Base-by-base conservation (phyloP, 805 yeast species). In the Candida oleophila region DNA sequence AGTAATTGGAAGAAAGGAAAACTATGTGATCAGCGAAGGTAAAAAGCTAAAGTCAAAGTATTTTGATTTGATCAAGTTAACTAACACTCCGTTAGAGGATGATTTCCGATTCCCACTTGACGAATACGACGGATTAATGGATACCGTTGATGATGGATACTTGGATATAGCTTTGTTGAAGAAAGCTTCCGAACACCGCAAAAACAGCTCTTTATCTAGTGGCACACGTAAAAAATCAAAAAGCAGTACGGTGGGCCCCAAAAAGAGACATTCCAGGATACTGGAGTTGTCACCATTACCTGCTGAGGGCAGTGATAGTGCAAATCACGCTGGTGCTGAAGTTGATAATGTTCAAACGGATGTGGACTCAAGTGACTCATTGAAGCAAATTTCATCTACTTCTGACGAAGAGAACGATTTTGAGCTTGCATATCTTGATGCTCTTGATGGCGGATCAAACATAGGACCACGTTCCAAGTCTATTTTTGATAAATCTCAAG, bases 1-100 rank as follows among this genome's bases (percentile, higher is more conserved):
- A 2, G 76, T 85, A 11, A 75, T 87, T 48, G 87, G 88, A 2
- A 73, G 82, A 49, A 84, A 84, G 49, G 94, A 86, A 56, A 75
- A 76, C 7, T 71, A 73, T 48, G 61, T 78, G 12, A 62, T 75
- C 25, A 60, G 63, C 25, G 69, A 71, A 45, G 76, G 77, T 1
- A 66, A 68, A 21, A 60, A 60, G 22, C 59, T 74, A 47, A 68
- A 70, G 49, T 54, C 51, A 30, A 57, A 53, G 39, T 68, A 62
- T 40, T 52, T 55, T 40, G 53, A 55, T 21, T 41, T 64, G n/a
- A 51, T 68, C 33, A 53, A 57, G 15, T 56, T 52, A 14, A 59
- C 69, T 1, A 46, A 54, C 14, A 57, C 62, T 1, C 55, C 56
- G 2, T 43, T 54, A 15, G 63, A 61, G 37, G 52, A 61, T 0